These are phyloP conservation scores for Mortierella sp. DNA, from an alignment of 371 early-diverging fungal genomes.

Conservation along the genomic window DNA sequence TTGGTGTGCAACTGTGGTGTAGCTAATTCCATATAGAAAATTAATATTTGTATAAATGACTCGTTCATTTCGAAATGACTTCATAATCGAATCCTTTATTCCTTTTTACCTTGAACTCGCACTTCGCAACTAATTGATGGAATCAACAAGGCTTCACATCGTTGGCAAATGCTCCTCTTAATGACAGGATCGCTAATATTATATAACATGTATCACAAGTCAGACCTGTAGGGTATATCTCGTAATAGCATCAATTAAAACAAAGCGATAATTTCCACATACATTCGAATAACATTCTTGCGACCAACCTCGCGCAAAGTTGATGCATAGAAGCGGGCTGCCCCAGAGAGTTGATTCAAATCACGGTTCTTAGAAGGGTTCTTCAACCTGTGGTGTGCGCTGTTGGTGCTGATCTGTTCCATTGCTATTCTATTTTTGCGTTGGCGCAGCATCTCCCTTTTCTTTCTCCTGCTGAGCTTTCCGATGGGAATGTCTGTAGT, in stretches of 20 bases:
- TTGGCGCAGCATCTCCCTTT: constrained; percentile 14
- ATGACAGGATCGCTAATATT: constrained; percentile 33
- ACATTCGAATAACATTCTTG: constrained; percentile 54
- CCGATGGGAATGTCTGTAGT: not conserved
- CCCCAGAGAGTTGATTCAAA: constrained; percentile 27
- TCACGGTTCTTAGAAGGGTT: not conserved
- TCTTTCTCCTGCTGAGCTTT: constrained; percentile 30
- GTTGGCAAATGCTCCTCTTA: constrained; percentile 37
- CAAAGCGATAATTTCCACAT: not conserved
- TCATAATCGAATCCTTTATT: not conserved
- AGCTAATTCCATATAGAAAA: constrained; percentile 11
- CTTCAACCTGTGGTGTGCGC: constrained; percentile 19
- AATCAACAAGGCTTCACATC: constrained; percentile 47
- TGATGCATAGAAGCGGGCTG: constrained; percentile 44
- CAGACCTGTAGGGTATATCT: not conserved
- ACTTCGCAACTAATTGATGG: constrained; percentile 44
- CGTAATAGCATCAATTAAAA: not conserved
- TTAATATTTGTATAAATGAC: not conserved
- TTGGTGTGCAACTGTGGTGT: constrained; percentile 40
- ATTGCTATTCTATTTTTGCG: constrained; percentile 30
- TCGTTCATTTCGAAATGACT: not conserved
- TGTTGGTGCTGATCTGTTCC: constrained; percentile 36
- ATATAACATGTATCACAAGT: not conserved
- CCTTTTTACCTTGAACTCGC: constrained; percentile 34
- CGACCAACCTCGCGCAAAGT: constrained; percentile 49